Evolutionary conservation across 2,329 filamentous ascomycete species (phyloP), one percentile per base, ranked within the genome.

Genomic region (Geoglossum cookeanum): DNA sequence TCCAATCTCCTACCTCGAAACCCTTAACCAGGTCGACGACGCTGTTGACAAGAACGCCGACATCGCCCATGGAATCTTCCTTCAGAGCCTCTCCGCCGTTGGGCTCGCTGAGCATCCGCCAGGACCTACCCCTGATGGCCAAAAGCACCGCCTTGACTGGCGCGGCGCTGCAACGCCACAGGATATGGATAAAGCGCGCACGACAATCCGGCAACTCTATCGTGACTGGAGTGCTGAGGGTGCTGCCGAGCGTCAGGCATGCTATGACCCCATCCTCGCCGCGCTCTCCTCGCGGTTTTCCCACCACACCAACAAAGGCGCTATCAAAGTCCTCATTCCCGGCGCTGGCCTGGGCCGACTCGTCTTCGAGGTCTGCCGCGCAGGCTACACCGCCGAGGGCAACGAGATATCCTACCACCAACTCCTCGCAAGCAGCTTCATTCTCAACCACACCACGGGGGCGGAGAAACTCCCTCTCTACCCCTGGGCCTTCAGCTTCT

Each of bases 331-430:
- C 0, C 77, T 98, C 0, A 83, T 97, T 0, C 92, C 92, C 0
- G 92, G 92, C 0, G 90, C 91, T 3, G 92, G 92, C 0, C 74
- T 98, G 1, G 92, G 88, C 2, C 79, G 92, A 13, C 74, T 97
- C 1, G 87, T 97, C 0, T 94, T 94, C 64, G 92, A 98, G 49
- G 74, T 97, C 13, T 88, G 84, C 66, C 73, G 72, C 32, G 74
- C 73, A 0, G 90, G 92, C 9, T 94, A 82, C 68, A 72, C 78
- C 9, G 79, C 81, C 0, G 89, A 96, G 68, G 91, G 91, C 32
- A 97, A 96, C 66, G 87, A 98, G 70, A 94, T 97, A 60, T 96
- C 90, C 2, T 97, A 94, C 66, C 92, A 98, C 68, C 88, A 95
- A 68, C 78, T 98, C n/a, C 75, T 97, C 58, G 88, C 88, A 1